A percentile compares a stretch with the other conserved stretches of the same genome.
phyloP scores from a whole-genome alignment of 192 early-diverging fungal species.

The Gryganskiella cystojenkinii region DNA sequence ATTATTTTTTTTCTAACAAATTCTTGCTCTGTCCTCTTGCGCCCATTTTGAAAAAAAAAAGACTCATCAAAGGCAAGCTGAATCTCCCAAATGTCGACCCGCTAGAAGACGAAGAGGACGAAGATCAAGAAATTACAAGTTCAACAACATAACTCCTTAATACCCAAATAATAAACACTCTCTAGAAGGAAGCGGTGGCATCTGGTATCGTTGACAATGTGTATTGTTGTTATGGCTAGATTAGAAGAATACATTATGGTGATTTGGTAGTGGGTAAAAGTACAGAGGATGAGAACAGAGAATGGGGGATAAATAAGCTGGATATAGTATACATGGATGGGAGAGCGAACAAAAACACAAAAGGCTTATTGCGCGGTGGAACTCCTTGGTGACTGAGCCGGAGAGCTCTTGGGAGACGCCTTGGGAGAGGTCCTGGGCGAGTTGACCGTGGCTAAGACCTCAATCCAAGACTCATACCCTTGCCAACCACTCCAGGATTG shows the following conservation, averaged over 20 bases:
- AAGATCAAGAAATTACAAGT: neutral
- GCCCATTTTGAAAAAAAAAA: conserved; percentile 2
- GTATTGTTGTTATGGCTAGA: too few species aligned
- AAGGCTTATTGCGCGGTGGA: conserved; percentile 1
- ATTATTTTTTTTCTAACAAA: neutral
- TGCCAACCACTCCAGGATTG: conserved; percentile 51
- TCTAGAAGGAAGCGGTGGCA: too few species aligned
- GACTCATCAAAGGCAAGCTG: neutral
- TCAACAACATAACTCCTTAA: neutral
- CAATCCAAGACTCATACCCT: conserved; percentile 51
- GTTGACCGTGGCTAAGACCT: conserved; percentile 31
- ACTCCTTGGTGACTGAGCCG: conserved; percentile 20
- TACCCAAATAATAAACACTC: neutral
- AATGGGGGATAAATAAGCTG: neutral
- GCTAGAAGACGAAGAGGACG: conserved; percentile 2
- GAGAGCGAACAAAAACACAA: neutral
- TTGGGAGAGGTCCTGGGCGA: conserved; percentile 30
- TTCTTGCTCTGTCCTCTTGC: too few species aligned
- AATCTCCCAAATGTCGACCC: too few species aligned
- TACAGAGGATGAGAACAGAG: neutral
- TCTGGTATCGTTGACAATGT: too few species aligned
- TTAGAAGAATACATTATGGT: too few species aligned
- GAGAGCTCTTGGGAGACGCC: conserved; percentile 27
- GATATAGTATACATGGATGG: neutral
- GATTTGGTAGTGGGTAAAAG: neutral